Conservation (phyloP, 192 early-diverging fungal genomes). For the Coemansia brasiliensis region DNA sequence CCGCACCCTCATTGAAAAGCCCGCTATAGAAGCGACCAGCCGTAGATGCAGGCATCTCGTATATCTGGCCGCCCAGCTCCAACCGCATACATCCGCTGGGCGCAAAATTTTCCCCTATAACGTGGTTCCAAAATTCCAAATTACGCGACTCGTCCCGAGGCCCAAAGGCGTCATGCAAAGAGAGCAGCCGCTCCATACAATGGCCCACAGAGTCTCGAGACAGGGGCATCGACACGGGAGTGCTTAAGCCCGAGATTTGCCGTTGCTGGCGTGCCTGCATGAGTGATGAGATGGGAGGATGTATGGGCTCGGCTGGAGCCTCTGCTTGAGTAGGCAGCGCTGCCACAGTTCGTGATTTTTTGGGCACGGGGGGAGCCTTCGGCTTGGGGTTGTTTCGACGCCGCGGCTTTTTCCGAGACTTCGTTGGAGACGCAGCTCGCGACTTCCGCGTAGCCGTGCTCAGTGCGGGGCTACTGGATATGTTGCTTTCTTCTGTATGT, state of each 20-base stretch:
- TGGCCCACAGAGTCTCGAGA: slow-evolving; percentile 20
- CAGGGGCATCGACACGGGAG: too few species aligned
- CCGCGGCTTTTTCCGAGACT: not conserved
- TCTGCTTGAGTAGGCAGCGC: not conserved
- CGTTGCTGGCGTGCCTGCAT: too few species aligned
- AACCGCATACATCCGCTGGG: slow-evolving; percentile 22
- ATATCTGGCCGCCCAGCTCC: slow-evolving; percentile 32
- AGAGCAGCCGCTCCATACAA: slow-evolving; percentile 36
- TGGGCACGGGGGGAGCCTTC: slow-evolving; percentile 5
- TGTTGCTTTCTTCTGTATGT: slow-evolving; percentile 3
- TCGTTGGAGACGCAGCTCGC: slow-evolving; percentile 16
- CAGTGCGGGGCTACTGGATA: slow-evolving; percentile 35
- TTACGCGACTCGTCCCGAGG: slow-evolving; percentile 3
- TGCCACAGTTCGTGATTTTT: slow-evolving; percentile 9
- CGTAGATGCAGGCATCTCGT: slow-evolving; percentile 36
- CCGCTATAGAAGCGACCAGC: slow-evolving; percentile 43
- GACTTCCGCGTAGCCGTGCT: slow-evolving; percentile 32
- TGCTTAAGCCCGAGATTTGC: not conserved
- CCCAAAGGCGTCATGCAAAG: slow-evolving; percentile 27
- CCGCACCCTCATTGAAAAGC: slow-evolving; percentile 37
- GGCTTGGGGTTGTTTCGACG: slow-evolving; percentile 2
- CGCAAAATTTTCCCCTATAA: slow-evolving; percentile 19
- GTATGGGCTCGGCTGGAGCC: too few species aligned
- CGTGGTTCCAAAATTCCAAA: slow-evolving; percentile 28
- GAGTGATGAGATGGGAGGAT: too few species aligned